These are phyloP conservation scores for Jacaranda mimosifolia DNA, from an alignment of 257 asterid genomes.

Conservation along the genomic window DNA sequence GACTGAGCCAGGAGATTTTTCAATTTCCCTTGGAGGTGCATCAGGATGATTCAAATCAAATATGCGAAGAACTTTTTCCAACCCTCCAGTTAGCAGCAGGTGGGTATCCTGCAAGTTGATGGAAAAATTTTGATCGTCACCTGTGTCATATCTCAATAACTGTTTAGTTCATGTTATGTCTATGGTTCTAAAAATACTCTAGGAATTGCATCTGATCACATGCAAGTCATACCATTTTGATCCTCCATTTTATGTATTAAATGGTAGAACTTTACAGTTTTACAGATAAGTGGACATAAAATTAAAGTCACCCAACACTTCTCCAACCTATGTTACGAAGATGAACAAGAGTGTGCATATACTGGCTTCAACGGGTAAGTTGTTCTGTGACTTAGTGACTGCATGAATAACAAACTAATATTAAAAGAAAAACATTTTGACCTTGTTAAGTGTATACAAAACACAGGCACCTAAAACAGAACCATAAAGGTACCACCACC, in stretches of 20 bases:
- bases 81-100: constrained; percentile 74
- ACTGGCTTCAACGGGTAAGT: neutral
- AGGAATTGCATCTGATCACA: neutral
- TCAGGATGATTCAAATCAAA: constrained; percentile 69
- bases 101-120: constrained; percentile 61
- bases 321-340: neutral
- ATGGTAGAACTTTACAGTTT: neutral
- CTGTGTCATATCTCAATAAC: neutral
- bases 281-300: too few relatives aligned
- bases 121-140: constrained; percentile 11
- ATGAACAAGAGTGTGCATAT: neutral
- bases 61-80: constrained; percentile 70
- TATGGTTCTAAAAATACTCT: neutral
- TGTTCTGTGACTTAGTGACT: neutral
- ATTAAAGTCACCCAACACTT: neutral
- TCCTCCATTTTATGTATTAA: neutral
- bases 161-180: neutral
- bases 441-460: neutral
- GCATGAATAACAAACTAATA: neutral
- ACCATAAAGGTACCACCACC: neutral
- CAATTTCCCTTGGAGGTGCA: constrained; percentile 75
- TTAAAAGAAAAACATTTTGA: neutral
- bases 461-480: neutral
- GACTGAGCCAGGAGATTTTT: constrained; percentile 71
- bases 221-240: neutral